Evolutionary conservation across 1,284 basidiomycete genomes (phyloP).

Genomic region (Ganoderma sinense): DNA sequence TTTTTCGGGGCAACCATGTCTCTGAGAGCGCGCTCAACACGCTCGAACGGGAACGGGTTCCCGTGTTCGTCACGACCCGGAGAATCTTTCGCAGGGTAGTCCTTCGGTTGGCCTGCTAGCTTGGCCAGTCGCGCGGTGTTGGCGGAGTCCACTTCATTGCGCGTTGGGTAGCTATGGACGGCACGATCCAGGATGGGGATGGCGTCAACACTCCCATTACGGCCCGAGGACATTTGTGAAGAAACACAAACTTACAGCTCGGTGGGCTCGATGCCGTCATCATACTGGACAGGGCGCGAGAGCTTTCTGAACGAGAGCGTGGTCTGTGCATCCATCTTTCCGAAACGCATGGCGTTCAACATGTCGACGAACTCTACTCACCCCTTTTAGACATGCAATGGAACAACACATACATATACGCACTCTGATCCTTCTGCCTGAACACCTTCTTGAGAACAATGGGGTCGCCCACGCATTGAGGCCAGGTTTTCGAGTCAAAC

Average conservation of each 20-base stretch:
- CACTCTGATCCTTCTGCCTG: conserved; percentile 63
- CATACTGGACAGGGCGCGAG: conserved; percentile 66
- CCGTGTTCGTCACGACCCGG: conserved; percentile 37
- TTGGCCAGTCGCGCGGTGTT: conserved; percentile 56
- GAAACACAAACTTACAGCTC: conserved; percentile 66
- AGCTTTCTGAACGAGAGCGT: conserved; percentile 66
- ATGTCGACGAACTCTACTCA: conserved; percentile 68
- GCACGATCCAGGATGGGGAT: neutral
- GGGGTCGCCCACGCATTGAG: conserved; percentile 47
- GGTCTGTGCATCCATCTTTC: conserved; percentile 52
- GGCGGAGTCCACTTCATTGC: conserved; percentile 65
- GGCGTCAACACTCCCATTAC: neutral
- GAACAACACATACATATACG: conserved; percentile 21
- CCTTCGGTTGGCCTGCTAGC: conserved; percentile 39
- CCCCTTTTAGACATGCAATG: neutral
- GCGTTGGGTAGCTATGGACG: conserved; percentile 62
- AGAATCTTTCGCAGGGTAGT: conserved; percentile 47
- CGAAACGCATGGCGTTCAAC: conserved; percentile 78
- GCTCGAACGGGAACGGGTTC: conserved; percentile 22
- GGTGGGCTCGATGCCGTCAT: conserved; percentile 83
- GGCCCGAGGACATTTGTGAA: neutral
- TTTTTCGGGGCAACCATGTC: conserved; percentile 40
- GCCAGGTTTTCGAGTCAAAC: conserved; percentile 77
- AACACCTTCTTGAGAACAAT: conserved; percentile 49
- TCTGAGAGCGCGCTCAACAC: conserved; percentile 39